Conservation (phyloP, 2,329 filamentous ascomycete species). For the Metarhizium rileyi region DNA sequence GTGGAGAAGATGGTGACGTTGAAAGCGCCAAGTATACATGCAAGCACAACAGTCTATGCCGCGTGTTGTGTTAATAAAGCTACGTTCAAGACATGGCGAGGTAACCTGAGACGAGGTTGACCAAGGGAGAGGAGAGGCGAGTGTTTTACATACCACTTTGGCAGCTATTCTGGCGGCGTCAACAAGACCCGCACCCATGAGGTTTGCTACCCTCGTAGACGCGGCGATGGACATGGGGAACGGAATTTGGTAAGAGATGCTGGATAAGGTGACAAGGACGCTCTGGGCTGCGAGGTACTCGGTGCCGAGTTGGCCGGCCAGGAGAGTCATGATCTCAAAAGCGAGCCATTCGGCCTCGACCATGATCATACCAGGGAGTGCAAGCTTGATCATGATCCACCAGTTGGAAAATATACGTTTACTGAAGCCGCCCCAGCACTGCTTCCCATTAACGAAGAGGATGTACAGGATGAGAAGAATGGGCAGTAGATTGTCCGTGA, state of each 20-base stretch:
- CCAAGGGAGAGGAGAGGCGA: slow-evolving; percentile 4
- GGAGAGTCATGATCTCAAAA: slow-evolving; percentile 85
- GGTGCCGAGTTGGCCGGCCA: slow-evolving; percentile 68
- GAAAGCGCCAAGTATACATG: slow-evolving; percentile 63
- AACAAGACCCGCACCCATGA: slow-evolving; percentile 79
- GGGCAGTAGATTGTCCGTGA: slow-evolving; percentile 70
- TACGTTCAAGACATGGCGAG: background rate
- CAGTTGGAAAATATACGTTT: slow-evolving; percentile 62
- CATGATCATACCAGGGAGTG: slow-evolving; percentile 85
- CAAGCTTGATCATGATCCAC: slow-evolving; percentile 74
- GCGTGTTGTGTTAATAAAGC: background rate
- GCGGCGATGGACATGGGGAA: slow-evolving; percentile 86
- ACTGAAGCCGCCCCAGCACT: slow-evolving; percentile 81
- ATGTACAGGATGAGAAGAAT: slow-evolving; percentile 71
- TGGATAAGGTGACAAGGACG: slow-evolving; percentile 67
- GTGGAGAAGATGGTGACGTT: slow-evolving; percentile 63
- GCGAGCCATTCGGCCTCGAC: slow-evolving; percentile 88
- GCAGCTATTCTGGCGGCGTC: slow-evolving; percentile 71
- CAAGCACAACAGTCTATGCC: slow-evolving; percentile 46
- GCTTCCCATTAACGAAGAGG: slow-evolving; percentile 58
- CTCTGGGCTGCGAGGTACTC: slow-evolving; percentile 80
- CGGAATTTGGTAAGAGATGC: slow-evolving; percentile 80
- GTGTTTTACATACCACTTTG: slow-evolving; percentile 50
- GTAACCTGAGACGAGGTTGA: too few relatives aligned
- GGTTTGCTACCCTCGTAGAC: slow-evolving; percentile 80